phyloP scores from a whole-genome alignment of 441 rosid genomes.

The Erodium moschatum region DNA sequence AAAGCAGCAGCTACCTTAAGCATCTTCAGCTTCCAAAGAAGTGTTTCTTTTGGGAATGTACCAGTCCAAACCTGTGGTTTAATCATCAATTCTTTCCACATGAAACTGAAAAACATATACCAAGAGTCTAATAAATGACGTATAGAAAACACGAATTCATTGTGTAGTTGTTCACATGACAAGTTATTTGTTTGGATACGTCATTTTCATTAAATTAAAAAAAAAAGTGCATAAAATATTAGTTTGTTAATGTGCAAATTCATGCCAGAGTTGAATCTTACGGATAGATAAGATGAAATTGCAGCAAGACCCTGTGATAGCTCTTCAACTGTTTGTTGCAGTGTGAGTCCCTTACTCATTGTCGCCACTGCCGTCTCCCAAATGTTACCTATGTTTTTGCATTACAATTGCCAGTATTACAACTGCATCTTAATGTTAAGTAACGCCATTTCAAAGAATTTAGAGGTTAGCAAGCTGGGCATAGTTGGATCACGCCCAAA shows the following conservation, averaged over 20 bases:
- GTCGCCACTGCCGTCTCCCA: constrained; percentile 28
- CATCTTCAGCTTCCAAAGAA: constrained; percentile 53
- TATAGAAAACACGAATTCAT: background rate
- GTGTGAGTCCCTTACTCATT: constrained; percentile 33
- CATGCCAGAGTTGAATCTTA: constrained; percentile 25
- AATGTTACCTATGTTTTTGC: constrained; percentile 36
- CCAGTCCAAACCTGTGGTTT: constrained; percentile 39
- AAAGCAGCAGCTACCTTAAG: constrained; percentile 41
- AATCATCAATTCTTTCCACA: constrained; percentile 22
- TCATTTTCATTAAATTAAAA: background rate
- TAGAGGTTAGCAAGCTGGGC: background rate
- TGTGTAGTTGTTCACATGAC: background rate
- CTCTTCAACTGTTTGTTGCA: constrained; percentile 29
- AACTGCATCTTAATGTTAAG: background rate
- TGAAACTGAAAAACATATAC: constrained; percentile 9
- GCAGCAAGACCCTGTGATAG: constrained; percentile 30
- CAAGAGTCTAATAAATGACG: background rate
- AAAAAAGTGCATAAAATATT: background rate
- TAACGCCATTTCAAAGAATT: background rate
- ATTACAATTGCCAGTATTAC: constrained; percentile 10
- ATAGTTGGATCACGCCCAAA: background rate
- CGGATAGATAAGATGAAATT: constrained; percentile 38
- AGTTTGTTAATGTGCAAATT: background rate
- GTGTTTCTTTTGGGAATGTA: constrained; percentile 41
- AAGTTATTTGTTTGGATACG: background rate